A percentile compares a stretch with the other conserved stretches of the same genome.
These are phyloP conservation scores for Nephelium lappaceum DNA, from an alignment of 345 rosid genomes.

Conservation along the genomic window DNA sequence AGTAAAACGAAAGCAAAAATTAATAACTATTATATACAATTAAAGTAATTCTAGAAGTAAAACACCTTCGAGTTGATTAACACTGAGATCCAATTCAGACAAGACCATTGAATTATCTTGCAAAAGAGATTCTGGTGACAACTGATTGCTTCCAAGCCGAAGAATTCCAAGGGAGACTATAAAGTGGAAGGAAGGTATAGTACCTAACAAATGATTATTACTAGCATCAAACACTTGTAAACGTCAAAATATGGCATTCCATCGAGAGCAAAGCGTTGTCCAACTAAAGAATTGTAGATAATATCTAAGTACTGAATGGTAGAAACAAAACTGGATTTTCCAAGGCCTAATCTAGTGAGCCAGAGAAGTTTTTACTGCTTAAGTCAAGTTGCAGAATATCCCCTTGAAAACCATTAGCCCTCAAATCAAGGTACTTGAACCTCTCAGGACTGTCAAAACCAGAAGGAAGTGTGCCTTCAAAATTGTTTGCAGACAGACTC, in stretches of 20 bases:
- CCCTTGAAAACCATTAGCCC: slow-evolving; percentile 66
- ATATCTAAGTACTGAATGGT: slow-evolving; percentile 58
- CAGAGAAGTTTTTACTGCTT: slow-evolving; percentile 71
- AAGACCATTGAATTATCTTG: slow-evolving; percentile 77
- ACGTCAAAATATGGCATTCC: slow-evolving; percentile 80
- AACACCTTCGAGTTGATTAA: slow-evolving; percentile 84
- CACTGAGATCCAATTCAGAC: slow-evolving; percentile 81
- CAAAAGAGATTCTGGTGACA: slow-evolving; percentile 69
- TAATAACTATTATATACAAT: slow-evolving; percentile 4
- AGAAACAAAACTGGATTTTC: slow-evolving; percentile 64
- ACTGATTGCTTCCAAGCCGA: slow-evolving; percentile 65
- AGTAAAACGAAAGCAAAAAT: background rate
- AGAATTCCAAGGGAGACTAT: slow-evolving; percentile 76
- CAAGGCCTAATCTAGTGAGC: slow-evolving; percentile 73
- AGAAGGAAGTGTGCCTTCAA: no score
- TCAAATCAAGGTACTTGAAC: slow-evolving; percentile 67
- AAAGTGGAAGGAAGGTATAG: slow-evolving; percentile 71
- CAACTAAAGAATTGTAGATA: slow-evolving; percentile 61
- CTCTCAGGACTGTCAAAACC: slow-evolving; percentile 42
- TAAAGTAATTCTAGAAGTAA: background rate
- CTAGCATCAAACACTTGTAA: slow-evolving; percentile 91
- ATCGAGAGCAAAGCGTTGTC: slow-evolving; percentile 74
- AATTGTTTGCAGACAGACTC: no score
- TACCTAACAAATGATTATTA: slow-evolving; percentile 63
- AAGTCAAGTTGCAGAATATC: slow-evolving; percentile 70